phyloP scores from a whole-genome alignment of 176 grass and related monocot genomes.

The Hordeum marinum region DNA sequence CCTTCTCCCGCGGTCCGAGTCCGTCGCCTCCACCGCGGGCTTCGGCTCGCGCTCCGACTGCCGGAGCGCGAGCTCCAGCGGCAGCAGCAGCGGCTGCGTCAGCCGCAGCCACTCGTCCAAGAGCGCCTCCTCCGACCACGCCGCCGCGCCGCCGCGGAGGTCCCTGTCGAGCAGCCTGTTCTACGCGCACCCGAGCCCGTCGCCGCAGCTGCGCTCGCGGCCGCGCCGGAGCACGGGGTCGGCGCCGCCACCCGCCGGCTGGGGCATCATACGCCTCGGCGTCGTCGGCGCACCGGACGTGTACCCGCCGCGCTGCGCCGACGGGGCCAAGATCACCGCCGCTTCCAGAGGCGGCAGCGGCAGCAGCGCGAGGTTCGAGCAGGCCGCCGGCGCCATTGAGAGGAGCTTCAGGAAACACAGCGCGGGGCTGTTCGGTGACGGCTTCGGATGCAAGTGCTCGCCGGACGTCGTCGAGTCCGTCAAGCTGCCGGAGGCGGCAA shows the following conservation, averaged over 20 bases:
- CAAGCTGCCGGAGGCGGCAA: not conserved
- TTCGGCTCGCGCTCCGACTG: conserved; percentile 30
- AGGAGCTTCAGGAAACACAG: conserved; percentile 16
- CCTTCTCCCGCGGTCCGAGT: conserved; percentile 28
- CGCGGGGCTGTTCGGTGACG: not conserved
- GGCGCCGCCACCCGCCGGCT: conserved; percentile 21
- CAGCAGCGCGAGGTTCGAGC: conserved; percentile 22
- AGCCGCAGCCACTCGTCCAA: conserved; percentile 54
- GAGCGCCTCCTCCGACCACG: conserved; percentile 34
- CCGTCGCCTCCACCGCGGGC: conserved; percentile 28
- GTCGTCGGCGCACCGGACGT: conserved; percentile 54
- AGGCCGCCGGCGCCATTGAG: not conserved
- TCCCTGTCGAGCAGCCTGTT: conserved; percentile 49
- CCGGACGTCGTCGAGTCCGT: conserved; percentile 39
- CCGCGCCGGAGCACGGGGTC: conserved; percentile 42
- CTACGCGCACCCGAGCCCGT: conserved; percentile 65
- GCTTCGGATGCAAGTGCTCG: conserved; percentile 58
- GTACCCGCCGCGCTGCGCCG: conserved; percentile 1
- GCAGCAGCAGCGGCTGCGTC: conserved; percentile 56
- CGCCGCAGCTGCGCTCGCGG: conserved; percentile 41
- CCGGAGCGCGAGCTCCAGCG: conserved; percentile 59
- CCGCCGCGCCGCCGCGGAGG: conserved; percentile 2
- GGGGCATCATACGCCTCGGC: conserved; percentile 53
- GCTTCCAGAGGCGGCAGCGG: not conserved
- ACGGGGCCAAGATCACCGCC: not conserved